Evolutionary conservation across 768 basidiomycete genomes (phyloP), one percentile per base, ranked within the genome.

Genomic region (Tricholoma saponaceum): DNA sequence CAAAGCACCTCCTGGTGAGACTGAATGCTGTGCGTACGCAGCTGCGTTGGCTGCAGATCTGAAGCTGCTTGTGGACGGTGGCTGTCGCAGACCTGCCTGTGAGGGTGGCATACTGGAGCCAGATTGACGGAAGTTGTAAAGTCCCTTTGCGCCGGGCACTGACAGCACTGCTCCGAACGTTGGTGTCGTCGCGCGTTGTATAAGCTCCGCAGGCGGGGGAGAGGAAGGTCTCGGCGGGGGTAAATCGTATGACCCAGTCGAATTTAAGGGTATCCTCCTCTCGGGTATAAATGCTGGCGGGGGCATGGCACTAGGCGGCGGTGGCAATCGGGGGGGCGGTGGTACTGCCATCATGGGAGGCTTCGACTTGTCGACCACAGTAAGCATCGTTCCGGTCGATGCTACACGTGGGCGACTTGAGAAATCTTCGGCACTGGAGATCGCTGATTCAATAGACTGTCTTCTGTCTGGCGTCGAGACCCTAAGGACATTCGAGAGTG

Each of bases 191-290:
- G 95, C 93, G 13, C 95, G 89, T 66, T 92, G 88, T 59, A 97
- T 86, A 67, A 97, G 89, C 56, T 98, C 95, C 16, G 89, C 77
- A 16, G 95, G 96, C 5, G 95, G 95, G 1, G 96, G 95, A 0
- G 96, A 98, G 3, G 86, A 89, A 0, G 96, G 96, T 44, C 95
- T 80, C 26, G 91, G 88, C 0, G 95, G 95, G 10, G 90, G 89
- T 5, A 74, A 70, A 60, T 89, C 87, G 44, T 78, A 74, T 4
- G 80, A 76, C 20, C 76, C 69, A 56, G 72, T 72, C 7, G 80
- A 76, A 14, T 69, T 70, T 4, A 76, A 74, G 23, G 74, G 74
- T 47, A 78, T 62, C 62, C 81, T 83, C 66, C 81, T 79, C 20
- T 91, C 89, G 23, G 92, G 90, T 61, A 93, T 83, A 67, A 87